Evolutionary conservation across 164 flowering plant species (phyloP).

Genomic region (Taxillus chinensis): DNA sequence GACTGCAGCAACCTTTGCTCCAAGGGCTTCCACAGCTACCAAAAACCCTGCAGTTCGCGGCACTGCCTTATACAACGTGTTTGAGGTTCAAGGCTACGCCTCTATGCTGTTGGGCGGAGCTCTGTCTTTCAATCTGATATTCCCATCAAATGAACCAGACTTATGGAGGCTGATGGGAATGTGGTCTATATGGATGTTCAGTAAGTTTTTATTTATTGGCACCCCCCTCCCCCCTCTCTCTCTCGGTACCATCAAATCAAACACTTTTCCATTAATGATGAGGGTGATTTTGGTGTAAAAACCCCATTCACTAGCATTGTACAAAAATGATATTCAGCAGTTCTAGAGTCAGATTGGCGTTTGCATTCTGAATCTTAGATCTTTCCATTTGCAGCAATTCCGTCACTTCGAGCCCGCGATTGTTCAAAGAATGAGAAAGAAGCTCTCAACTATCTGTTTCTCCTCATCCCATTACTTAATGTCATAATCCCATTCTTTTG

Average conservation of each 20-base stretch:
- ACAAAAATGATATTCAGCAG: too few species aligned
- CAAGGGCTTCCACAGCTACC: constrained; percentile 86
- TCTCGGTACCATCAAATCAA: too few species aligned
- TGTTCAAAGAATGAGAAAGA: constrained; percentile 96
- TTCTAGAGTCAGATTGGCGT: neutral
- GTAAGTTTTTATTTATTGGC: constrained; percentile 40
- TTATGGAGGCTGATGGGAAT: constrained; percentile 97
- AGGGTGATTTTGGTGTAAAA: too few species aligned
- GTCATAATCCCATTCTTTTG: constrained; percentile 78
- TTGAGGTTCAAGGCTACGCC: constrained; percentile 88
- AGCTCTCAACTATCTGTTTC: constrained; percentile 91
- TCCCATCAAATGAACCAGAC: constrained; percentile 92
- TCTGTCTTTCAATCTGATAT: constrained; percentile 83
- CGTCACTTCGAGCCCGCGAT: constrained; percentile 89
- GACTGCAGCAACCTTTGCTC: constrained; percentile 97
- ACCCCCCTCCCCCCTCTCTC: too few species aligned
- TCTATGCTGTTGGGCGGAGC: constrained; percentile 88
- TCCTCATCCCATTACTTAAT: constrained; percentile 72
- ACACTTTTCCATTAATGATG: too few species aligned
- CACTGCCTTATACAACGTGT: constrained; percentile 60
- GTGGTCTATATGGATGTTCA: constrained; percentile 99
- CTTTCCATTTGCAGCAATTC: constrained; percentile 56
- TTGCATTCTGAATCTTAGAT: too few species aligned
- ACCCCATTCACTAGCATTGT: too few species aligned
- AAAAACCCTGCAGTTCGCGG: constrained; percentile 96